Conservation (phyloP, 148 eudicot genomes). For the Silene latifolia region DNA sequence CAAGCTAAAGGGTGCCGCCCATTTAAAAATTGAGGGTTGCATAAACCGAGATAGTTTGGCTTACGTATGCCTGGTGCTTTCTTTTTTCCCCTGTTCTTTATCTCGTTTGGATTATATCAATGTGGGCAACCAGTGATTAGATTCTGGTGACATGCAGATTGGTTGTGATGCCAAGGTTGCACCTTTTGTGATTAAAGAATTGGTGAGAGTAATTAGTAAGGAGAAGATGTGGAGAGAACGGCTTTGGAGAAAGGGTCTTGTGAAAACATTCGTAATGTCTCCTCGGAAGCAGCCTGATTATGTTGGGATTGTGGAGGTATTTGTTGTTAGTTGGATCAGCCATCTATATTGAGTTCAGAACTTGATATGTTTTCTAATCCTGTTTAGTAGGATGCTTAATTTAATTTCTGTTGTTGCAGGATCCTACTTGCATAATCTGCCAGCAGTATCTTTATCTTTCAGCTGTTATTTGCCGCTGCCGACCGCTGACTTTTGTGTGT, state of each 20-base stretch:
- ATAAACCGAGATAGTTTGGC: not conserved
- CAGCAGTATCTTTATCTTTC: slow-evolving; percentile 88
- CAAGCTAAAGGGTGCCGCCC: not conserved
- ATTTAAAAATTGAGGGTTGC: not conserved
- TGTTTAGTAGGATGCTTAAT: slow-evolving; percentile 6
- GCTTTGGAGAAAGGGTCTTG: slow-evolving; percentile 90
- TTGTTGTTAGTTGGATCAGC: not conserved
- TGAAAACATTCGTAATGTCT: slow-evolving; percentile 67
- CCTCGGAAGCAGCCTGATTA: slow-evolving; percentile 68
- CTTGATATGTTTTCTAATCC: not conserved
- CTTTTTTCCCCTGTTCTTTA: slow-evolving; percentile 14
- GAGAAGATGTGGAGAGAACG: slow-evolving; percentile 80
- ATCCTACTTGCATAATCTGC: slow-evolving; percentile 92
- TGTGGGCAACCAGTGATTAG: not conserved
- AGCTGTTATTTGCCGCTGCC: slow-evolving; percentile 87
- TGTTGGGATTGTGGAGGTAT: slow-evolving; percentile 95
- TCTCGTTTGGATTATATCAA: not conserved
- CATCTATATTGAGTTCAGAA: not conserved
- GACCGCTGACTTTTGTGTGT: slow-evolving; percentile 76
- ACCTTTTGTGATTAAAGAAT: slow-evolving; percentile 67
- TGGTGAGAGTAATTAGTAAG: slow-evolving; percentile 59
- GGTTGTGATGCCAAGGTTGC: slow-evolving; percentile 63
- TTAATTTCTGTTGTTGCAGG: slow-evolving; percentile 47
- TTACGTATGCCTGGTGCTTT: not conserved
- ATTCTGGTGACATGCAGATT: slow-evolving; percentile 46